Conservation (phyloP, 1,139 yeast species). For the Suhomyces bolitotheri region DNA sequence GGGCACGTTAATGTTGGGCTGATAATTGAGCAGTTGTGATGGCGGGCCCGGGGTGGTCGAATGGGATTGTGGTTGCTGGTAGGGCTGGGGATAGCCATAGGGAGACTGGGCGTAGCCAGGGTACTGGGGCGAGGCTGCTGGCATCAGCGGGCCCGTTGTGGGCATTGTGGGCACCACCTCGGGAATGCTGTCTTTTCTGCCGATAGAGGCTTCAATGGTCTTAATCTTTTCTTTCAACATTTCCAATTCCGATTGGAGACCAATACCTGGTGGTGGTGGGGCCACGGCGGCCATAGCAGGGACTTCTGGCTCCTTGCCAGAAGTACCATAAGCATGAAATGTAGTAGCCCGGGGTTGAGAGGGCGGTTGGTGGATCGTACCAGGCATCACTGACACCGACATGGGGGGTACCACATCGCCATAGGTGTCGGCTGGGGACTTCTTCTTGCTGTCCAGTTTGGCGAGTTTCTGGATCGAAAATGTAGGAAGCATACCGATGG, state of each 20-base stretch:
- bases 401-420: background rate
- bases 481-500: conserved; percentile 14
- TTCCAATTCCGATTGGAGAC: conserved; percentile 21
- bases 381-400: background rate
- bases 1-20: background rate
- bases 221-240: conserved; percentile 40
- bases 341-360: background rate
- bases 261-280: background rate
- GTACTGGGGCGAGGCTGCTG: conserved; percentile 1
- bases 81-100: conserved; percentile 2
- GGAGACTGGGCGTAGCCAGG: conserved; percentile 3
- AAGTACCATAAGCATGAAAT: background rate
- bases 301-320: background rate
- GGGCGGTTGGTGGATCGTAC: background rate
- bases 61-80: conserved; percentile 2
- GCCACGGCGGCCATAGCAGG: background rate
- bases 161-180: background rate
- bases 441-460: conserved; percentile 2
- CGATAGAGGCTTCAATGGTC: conserved; percentile 41
- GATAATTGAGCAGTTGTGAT: conserved; percentile 1
- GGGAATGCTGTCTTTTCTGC: conserved; percentile 16
- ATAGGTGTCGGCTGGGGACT: too few species aligned
- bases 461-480: conserved; percentile 16
- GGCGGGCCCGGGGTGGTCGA: background rate
- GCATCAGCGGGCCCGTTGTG: background rate